These are phyloP conservation scores for Citrus sinensis DNA, from an alignment of 345 rosid species.

Conservation along the genomic window DNA sequence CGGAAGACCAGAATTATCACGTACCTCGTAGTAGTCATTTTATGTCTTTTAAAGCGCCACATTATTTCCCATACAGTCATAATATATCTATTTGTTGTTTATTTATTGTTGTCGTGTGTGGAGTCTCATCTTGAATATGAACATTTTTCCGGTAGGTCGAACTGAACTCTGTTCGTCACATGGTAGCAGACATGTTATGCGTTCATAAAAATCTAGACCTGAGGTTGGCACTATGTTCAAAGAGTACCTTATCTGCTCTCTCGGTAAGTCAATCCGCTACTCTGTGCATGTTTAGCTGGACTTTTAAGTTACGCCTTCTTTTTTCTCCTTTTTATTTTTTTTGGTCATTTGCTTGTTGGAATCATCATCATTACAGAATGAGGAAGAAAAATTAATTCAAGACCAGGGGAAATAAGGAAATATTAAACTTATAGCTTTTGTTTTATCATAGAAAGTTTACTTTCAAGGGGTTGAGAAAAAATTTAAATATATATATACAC, in stretches of 20 bases:
- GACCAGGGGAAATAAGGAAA: background rate
- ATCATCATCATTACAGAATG: background rate
- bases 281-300: background rate
- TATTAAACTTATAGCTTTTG: background rate
- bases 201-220: conserved; percentile 36
- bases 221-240: conserved; percentile 36
- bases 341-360: too few species aligned
- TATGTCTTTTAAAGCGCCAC: too few species aligned
- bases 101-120: background rate
- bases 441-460: background rate
- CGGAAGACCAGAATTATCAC: too few species aligned
- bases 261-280: conserved; percentile 17
- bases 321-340: background rate
- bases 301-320: background rate
- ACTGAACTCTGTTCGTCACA: conserved; percentile 26
- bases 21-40: too few species aligned
- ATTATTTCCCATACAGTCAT: too few species aligned
- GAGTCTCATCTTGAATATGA: background rate
- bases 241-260: conserved; percentile 24
- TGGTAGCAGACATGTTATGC: conserved; percentile 35
- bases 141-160: conserved; percentile 23
- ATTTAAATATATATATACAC: background rate
- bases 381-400: too few species aligned
- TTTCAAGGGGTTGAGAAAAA: background rate
- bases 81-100: too few species aligned